Conservation (phyloP, 2,329 filamentous ascomycete species). For the Aureobasidium subglaciale region DNA sequence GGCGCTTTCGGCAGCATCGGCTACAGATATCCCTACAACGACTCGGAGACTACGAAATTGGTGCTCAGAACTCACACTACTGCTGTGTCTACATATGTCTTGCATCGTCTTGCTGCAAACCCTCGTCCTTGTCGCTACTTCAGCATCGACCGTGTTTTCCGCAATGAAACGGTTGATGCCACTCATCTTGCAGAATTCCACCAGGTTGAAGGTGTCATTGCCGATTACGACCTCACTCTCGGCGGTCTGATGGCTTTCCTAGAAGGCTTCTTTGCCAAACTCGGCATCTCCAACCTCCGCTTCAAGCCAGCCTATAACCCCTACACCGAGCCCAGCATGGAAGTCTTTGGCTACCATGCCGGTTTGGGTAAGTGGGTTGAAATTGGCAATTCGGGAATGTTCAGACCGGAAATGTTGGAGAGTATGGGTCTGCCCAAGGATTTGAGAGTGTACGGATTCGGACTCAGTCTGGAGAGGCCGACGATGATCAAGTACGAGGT, state of each 20-base stretch:
- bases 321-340: constrained; percentile 94
- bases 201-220: constrained; percentile 97
- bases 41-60: constrained; percentile 75
- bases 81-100: constrained; percentile 80
- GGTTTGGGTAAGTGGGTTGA: constrained; percentile 88
- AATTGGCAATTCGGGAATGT: constrained; percentile 98
- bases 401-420: constrained; percentile 94
- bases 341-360: constrained; percentile 93
- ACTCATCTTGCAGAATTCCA: constrained; percentile 98
- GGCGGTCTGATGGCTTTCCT: constrained; percentile 93
- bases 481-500: constrained; percentile 88
- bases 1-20: constrained; percentile 93
- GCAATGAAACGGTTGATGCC: constrained; percentile 93
- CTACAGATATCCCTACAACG: constrained; percentile 90
- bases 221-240: constrained; percentile 86
- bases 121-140: constrained; percentile 91
- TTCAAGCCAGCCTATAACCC: constrained; percentile 98
- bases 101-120: constrained; percentile 78
- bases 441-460: constrained; percentile 90
- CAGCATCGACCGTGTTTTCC: constrained; percentile 96
- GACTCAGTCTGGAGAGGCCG: constrained; percentile 81
- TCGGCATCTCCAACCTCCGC: constrained; percentile 78
- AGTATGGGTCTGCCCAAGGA: constrained; percentile 89
- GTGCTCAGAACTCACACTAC: constrained; percentile 96
- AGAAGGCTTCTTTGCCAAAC: constrained; percentile 91